Evolutionary conservation across 495 filamentous ascomycete species (phyloP), one percentile per base, ranked within the genome.

Genomic region (Penicillium subrubescens): DNA sequence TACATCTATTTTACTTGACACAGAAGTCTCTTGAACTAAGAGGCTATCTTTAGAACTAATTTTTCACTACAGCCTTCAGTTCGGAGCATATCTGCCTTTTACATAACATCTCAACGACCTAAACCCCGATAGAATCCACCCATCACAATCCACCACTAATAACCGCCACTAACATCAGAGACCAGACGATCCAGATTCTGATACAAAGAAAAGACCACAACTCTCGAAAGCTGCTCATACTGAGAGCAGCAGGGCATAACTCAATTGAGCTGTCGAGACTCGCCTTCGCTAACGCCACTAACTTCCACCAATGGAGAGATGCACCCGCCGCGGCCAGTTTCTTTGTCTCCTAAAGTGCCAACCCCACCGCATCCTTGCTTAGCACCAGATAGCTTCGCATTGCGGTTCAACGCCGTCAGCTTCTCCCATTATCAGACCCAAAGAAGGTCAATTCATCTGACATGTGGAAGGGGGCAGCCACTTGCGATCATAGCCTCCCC

Each of bases 341-440:
- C 64, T 66, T 66, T 66, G 64, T 66, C 46, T 66, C 41, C 35
- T 41, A 17, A 62, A 63, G 27, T 53, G 60, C n/a, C 43, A 59
- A 4, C 39, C 39, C 56, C 56, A 44, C 19, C 14, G 34, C 21
- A 58, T 44, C 56, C 56, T 12, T 58, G 56, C 56, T 44, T 43
- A 44, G 56, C 56, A 44, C 15, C 11, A 41, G 25, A 58, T 58
- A 44, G 39, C 37, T 35, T 44, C 37, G 19, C 8, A 48, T 25
- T 48, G 44, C 44, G 21, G 44, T 48, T 48, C 44, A 12, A 48
- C 19, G 7, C 11, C 19, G 12, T 48, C 2, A 12, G 44, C 8
- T 48, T 19, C 19, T 48, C 19, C 10, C 2, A 14, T 48, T 12
- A 31, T 29, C 15, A 31, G 12, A 8, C 3, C 23, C 48, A 52